Percentiles rank a stretch among this genome's conserved stretches.
Evolutionary conservation across 106 monocot species (phyloP).

Genomic region (Allium fistulosum): DNA sequence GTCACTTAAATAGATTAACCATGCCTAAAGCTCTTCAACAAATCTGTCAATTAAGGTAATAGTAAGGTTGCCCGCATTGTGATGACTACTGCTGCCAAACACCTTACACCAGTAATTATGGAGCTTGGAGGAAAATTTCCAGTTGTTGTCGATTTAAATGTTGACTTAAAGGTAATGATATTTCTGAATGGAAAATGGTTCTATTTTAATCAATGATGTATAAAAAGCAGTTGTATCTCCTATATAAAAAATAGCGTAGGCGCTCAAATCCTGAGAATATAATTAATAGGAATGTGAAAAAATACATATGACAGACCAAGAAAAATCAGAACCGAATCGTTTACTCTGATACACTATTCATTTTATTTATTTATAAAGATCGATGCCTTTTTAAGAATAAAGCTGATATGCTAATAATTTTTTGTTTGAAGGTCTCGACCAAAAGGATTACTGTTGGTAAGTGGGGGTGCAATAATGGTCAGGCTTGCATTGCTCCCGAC

Average conservation of each 20-base stretch:
- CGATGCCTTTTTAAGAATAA: not conserved
- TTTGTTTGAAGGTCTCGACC: conserved; percentile 29
- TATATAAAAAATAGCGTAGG: no score
- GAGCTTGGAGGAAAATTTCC: conserved; percentile 81
- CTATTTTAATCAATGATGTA: not conserved
- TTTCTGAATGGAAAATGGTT: not conserved
- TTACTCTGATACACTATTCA: no score
- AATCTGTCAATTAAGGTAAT: conserved; percentile 22
- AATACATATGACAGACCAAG: no score
- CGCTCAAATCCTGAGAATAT: no score
- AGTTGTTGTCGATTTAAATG: conserved; percentile 47
- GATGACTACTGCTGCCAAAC: conserved; percentile 67
- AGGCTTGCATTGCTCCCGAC: conserved; percentile 72
- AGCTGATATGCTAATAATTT: conserved; percentile 1
- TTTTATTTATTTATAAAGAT: no score
- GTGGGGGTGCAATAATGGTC: conserved; percentile 71
- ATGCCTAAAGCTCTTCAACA: no score
- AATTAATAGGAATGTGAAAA: no score
- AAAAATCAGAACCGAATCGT: no score
- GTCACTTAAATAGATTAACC: no score
- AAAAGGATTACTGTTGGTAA: conserved; percentile 61
- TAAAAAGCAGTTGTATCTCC: no score
- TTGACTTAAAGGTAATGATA: conserved; percentile 28
- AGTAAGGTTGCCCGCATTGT: conserved; percentile 45
- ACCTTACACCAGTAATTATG: conserved; percentile 63